Evolutionary conservation across 2,329 filamentous ascomycete species (phyloP).

Genomic region (Colletotrichum liaoningense): DNA sequence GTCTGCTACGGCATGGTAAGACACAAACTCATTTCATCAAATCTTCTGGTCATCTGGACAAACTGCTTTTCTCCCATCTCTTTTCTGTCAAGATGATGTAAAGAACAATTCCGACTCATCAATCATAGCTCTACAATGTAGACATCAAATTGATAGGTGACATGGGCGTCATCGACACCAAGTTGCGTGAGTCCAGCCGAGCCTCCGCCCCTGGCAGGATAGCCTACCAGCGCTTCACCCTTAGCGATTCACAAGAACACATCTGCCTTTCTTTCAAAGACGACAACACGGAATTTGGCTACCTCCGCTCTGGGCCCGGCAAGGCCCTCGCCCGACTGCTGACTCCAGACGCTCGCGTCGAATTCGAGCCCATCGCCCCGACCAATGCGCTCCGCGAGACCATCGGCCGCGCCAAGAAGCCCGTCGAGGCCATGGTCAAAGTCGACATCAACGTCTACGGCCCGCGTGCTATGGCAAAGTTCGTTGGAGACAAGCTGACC

Average conservation of each 20-base stretch:
- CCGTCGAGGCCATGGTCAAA: slow-evolving; percentile 43
- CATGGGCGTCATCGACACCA: slow-evolving; percentile 37
- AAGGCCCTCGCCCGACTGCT: slow-evolving; percentile 38
- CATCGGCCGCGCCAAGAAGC: slow-evolving; percentile 41
- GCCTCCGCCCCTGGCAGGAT: background rate
- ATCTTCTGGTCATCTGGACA: background rate
- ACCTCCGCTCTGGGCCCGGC: slow-evolving; percentile 37
- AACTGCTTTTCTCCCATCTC: background rate
- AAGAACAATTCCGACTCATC: slow-evolving; percentile 11
- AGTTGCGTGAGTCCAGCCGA: slow-evolving; percentile 33
- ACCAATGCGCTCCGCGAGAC: slow-evolving; percentile 38
- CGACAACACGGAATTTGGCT: slow-evolving; percentile 40
- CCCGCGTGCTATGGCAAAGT: slow-evolving; percentile 28
- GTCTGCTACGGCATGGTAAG: slow-evolving; percentile 45
- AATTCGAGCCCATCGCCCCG: slow-evolving; percentile 40
- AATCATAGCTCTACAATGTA: slow-evolving; percentile 38
- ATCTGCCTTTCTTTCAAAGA: slow-evolving; percentile 39
- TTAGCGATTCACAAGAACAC: slow-evolving; percentile 37
- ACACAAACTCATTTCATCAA: background rate
- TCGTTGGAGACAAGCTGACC: slow-evolving; percentile 45
- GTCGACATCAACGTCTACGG: slow-evolving; percentile 53
- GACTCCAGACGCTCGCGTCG: slow-evolving; percentile 9
- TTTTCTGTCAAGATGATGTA: background rate
- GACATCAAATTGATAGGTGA: slow-evolving; percentile 41
- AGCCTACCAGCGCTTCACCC: slow-evolving; percentile 37